A percentile compares a stretch with the other conserved stretches of the same genome.
These are phyloP conservation scores for Cymodocea nodosa DNA, from an alignment of 116 monocot genomes.

Conservation along the genomic window DNA sequence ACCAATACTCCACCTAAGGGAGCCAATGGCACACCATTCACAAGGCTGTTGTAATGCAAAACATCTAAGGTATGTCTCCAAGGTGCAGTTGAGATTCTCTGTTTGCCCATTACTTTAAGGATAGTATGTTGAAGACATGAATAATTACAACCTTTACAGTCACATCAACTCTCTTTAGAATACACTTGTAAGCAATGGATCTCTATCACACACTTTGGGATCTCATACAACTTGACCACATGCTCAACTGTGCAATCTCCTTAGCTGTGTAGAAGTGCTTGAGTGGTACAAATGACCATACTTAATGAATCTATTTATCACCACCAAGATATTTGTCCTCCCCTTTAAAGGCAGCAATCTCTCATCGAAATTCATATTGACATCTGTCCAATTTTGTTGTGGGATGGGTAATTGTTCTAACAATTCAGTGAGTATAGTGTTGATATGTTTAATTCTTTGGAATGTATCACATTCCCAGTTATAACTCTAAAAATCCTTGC, in stretches of 20 bases:
- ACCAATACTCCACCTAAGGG: slow-evolving; percentile 8
- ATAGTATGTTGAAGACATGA: not conserved
- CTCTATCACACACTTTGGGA: not conserved
- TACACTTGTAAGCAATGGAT: not conserved
- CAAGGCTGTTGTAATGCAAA: not conserved
- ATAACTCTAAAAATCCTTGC: not conserved
- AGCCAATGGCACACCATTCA: not conserved
- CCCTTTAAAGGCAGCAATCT: too few relatives aligned
- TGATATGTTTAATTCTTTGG: too few relatives aligned
- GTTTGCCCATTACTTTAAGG: not conserved
- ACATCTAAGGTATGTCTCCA: not conserved
- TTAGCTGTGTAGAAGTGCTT: not conserved
- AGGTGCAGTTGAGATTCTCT: not conserved
- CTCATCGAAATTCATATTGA: too few relatives aligned
- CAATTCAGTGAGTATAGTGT: too few relatives aligned
- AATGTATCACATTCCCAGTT: not conserved
- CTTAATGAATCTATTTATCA: not conserved
- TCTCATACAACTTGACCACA: not conserved
- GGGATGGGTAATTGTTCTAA: too few relatives aligned
- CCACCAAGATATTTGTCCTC: too few relatives aligned
- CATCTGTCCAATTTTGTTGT: too few relatives aligned
- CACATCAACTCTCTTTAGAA: not conserved
- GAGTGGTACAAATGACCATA: not conserved
- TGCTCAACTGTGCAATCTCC: not conserved
- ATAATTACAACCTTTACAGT: not conserved